Conservation (phyloP, 2,329 filamentous ascomycete genomes). For the Aspergillus fructus region DNA sequence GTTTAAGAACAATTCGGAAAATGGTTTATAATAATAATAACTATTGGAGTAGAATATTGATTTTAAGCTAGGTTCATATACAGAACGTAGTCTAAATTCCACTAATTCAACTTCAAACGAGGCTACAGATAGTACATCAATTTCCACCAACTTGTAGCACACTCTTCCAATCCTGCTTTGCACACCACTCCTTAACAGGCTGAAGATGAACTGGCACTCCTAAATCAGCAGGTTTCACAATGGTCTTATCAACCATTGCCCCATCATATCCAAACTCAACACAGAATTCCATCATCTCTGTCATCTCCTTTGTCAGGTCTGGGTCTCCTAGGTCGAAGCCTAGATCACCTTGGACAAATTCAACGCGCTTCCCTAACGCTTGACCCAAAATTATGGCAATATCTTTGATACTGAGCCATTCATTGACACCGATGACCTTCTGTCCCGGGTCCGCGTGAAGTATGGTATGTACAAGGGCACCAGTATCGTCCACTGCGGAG, state of each 20-base stretch:
- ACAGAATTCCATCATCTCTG: slow-evolving; percentile 9
- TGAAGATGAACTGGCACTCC: not conserved
- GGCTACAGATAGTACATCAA: not conserved
- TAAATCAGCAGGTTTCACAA: not conserved
- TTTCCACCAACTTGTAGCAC: not conserved
- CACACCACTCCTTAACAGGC: slow-evolving; percentile 6
- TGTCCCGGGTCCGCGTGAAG: not conserved
- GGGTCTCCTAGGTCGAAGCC: slow-evolving; percentile 4
- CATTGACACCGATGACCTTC: slow-evolving; percentile 6
- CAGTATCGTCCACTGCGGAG: slow-evolving; percentile 13
- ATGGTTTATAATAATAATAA: not conserved
- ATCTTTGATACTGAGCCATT: slow-evolving; percentile 8
- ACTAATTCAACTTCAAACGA: not conserved
- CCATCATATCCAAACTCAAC: slow-evolving; percentile 16
- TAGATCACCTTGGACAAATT: not conserved
- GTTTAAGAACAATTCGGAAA: no score
- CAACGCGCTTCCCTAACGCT: not conserved
- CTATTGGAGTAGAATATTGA: no score
- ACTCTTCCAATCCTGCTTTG: slow-evolving; percentile 8
- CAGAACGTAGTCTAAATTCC: no score
- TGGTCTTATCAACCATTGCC: not conserved
- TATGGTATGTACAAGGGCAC: slow-evolving; percentile 10
- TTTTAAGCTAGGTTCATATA: no score
- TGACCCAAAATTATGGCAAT: not conserved
- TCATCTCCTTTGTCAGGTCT: slow-evolving; percentile 6